Conservation (phyloP, 129 eudicot genomes). For the Dittrichia graveolens region DNA sequence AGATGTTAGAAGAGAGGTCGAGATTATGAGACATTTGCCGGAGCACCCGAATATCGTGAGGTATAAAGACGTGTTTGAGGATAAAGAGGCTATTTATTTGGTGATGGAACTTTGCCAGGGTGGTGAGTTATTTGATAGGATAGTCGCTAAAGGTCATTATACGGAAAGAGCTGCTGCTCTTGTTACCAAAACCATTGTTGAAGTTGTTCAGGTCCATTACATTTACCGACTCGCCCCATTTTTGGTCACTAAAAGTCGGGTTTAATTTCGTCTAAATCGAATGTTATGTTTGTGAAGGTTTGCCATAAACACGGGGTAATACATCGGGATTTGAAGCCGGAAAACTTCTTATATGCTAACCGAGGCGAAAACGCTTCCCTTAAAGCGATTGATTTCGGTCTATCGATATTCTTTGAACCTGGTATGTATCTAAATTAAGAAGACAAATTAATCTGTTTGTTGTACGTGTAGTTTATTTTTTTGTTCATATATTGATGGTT, state of each 20-base stretch:
- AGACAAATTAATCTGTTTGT: neutral
- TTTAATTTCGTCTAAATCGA: no score
- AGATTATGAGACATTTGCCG: slow-evolving; percentile 88
- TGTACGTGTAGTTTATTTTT: neutral
- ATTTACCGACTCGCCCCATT: neutral
- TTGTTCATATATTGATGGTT: neutral
- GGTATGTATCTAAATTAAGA: slow-evolving; percentile 41
- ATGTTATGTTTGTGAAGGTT: slow-evolving; percentile 44
- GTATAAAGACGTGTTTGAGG: slow-evolving; percentile 85
- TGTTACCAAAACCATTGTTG: slow-evolving; percentile 76
- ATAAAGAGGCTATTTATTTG: slow-evolving; percentile 73
- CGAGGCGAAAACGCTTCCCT: slow-evolving; percentile 57
- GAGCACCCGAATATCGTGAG: slow-evolving; percentile 73
- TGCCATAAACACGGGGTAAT: slow-evolving; percentile 89
- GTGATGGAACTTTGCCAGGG: slow-evolving; percentile 97
- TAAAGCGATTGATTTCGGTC: slow-evolving; percentile 93
- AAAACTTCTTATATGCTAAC: slow-evolving; percentile 72
- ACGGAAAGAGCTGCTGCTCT: slow-evolving; percentile 91
- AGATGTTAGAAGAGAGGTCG: slow-evolving; percentile 90
- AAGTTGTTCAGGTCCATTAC: slow-evolving; percentile 74
- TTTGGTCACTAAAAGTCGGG: neutral
- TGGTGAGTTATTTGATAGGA: slow-evolving; percentile 94
- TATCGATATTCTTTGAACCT: slow-evolving; percentile 82
- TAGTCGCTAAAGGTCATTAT: slow-evolving; percentile 81
- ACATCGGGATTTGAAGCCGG: slow-evolving; percentile 88